Conservation (phyloP, 1,139 yeast species). For the Fermentozyma sake region DNA sequence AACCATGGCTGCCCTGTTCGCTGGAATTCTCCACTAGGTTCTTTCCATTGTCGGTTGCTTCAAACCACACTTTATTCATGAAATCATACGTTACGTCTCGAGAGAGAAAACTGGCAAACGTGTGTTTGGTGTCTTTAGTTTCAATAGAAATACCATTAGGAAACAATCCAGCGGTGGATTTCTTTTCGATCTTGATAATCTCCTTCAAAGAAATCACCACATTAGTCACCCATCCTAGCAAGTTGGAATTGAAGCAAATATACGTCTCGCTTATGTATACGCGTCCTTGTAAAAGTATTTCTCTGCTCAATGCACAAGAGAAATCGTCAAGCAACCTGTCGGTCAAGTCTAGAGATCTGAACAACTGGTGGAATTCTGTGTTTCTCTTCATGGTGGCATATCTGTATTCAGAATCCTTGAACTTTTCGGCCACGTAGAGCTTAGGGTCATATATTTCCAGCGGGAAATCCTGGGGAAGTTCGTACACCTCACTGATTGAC, state of each 20-base stretch:
- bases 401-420: constrained; percentile 31
- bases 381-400: constrained; percentile 71
- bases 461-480: neutral
- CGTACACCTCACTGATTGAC: constrained; percentile 25
- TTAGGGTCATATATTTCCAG: constrained; percentile 19
- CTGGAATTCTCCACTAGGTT: constrained; percentile 15
- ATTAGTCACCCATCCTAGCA: constrained; percentile 90
- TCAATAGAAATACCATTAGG: constrained; percentile 86
- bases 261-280: constrained; percentile 77
- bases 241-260: constrained; percentile 85
- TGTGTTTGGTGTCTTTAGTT: constrained; percentile 62
- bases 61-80: constrained; percentile 57
- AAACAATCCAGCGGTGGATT: constrained; percentile 80
- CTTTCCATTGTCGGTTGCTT: constrained; percentile 7
- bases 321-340: constrained; percentile 81
- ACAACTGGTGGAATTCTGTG: constrained; percentile 73
- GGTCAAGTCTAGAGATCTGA: constrained; percentile 61
- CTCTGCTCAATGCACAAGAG: constrained; percentile 85
- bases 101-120: constrained; percentile 83
- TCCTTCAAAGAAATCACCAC: constrained; percentile 70
- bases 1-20: constrained; percentile 1
- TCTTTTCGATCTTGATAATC: constrained; percentile 69
- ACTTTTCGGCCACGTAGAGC: constrained; percentile 36
- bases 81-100: constrained; percentile 76
- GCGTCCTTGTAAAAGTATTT: constrained; percentile 88